Base-by-base conservation (phyloP, 2,329 filamentous ascomycete genomes). In the Bipolaris cookei region DNA sequence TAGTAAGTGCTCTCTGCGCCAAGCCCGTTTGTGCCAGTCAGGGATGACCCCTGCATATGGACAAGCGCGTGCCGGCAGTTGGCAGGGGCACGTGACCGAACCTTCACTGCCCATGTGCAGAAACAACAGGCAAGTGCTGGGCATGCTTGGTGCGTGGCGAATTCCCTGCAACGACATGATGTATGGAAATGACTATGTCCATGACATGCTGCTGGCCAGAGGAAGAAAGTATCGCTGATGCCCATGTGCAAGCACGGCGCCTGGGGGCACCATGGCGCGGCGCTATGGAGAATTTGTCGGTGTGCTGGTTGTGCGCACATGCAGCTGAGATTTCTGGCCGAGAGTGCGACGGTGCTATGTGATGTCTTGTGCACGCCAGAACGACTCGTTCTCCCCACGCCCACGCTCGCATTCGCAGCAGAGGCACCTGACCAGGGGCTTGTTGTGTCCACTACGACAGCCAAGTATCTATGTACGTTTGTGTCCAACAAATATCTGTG, bases 261-360 rank as follows among this genome's bases (percentile, higher is more conserved):
- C 20, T 47, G 44, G 30, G 30, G 41, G 44, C 57, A 51, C 56
- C 38, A 25, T 34, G 41, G 41, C 37, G 45, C 51, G 48, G 54
- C 38, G 23, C 37, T 42, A 25, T 56, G 28, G 37, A 51, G 45
- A 38, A 54, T 46, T 21, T 52, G 49, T 58, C 49, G 61, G 54
- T 58, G 60, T 55, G 60, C 53, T 54, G 23, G 38, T 56, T 56
- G 50, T 44, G 50, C 55, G 45, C 35, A 45, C 47, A 48, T 53
- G 54, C 64, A 50, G 62, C 59, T 56, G 62, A 58, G 44, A 44
- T 47, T 49, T 44, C 43, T 54, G 45, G 59, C 51, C 62, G 53
- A 57, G 51, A 30, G 59, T 62, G 54, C 58, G 46, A 56, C 56
- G 34, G 46, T 57, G 58, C 56, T 58, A 28, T 13, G 18, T 23